Base-by-base conservation (phyloP, 805 yeast genomes). In the Cyberlindnera sargentensis region DNA sequence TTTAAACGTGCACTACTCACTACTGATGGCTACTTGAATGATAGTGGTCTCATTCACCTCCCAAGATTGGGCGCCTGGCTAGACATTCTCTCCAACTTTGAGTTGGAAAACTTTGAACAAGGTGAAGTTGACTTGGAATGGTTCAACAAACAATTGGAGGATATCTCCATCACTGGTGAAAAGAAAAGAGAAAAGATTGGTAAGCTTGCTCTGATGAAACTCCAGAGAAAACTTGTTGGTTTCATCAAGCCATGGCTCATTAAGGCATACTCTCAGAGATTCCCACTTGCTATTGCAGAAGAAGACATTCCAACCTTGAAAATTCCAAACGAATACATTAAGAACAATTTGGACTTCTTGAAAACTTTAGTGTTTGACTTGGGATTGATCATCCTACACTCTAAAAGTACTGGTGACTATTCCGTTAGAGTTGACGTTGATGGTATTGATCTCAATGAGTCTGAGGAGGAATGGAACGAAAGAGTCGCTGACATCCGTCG, bases 141-240 rank as follows among this genome's bases (percentile, higher is more conserved):
- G 96, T 87, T 88, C 64, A 88, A 88, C 64, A 75, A 82, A 56
- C 85, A 85, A 57, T 72, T 91, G 48, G 95, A 85, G 51, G 82
- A 82, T 56, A 79, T 85, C 44, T 83, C 91, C 5, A 66, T 81
- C 37, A 71, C 78, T 41, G 93, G 91, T 55, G 85, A 79, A 53
- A 77, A 70, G 63, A 82, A 74, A 61, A 76, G 88, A 63, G 75
- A 72, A 45, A 75, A 78, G 53, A 68, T 71, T 38, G 90, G 91
- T 4, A 82, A 80, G 52, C 65, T 82, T 38, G 66, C 84, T 20
- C 61, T 85, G 35, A 58, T 82, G 42, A 82, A 80, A 51, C 84
- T 80, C 49, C 95, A 91, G 63, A 82, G 80, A 68, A 81, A 80
- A 49, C 63, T 89, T 39, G 81, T 86, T 32, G 84, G 85, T 33